Base-by-base conservation (phyloP, 2,329 filamentous ascomycete species). In the Verticillium longisporum region DNA sequence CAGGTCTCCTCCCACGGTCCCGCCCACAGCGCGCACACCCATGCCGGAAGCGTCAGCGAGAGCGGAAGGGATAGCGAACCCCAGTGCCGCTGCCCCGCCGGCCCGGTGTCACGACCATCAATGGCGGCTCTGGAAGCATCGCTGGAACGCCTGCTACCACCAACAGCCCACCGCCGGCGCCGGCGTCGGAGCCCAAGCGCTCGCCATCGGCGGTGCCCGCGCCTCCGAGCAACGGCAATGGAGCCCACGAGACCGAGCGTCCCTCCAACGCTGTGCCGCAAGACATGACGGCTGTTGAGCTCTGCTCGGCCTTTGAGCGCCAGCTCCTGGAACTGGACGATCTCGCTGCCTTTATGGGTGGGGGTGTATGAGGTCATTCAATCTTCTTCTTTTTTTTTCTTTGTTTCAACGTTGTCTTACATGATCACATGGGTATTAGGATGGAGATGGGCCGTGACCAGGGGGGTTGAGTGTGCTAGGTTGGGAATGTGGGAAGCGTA, bases 341-440 rank as follows among this genome's bases (percentile, higher is more conserved):
- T 66, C 77, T 86, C 11, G 83, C 83, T 36, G 83, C 83, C 2
- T 86, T 86, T 60, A 86, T 86, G 83, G 83, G 83, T 21, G 83
- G 83, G 21, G 83, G 83, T 62, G 83, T 86, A 64, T 86, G 69
- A 41, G 6, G 15, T 6, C 26, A 36, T 6, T 26, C 33, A 11
- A 9, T 33, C 26, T 55, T 55, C 9, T 34, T 33, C 4, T 55
- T 34, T 13, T n/a, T n/a, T 55, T 33, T 6, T 34, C 15, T 11
- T 26, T 33, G 54, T 33, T 10, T 55, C 45, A 26, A 26, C 18
- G 45, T 53, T 53, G n/a, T 18, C 9, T 53, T 18, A 53, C 9
- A 26, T 53, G 45, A 53, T 53, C n/a, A 53, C 15, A n/a, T 10
- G 26, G 18, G 45, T 53, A n/a, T 53, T 53, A 18, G 45, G 34